Base-by-base conservation (phyloP, 768 basidiomycete genomes). In the Hirschioporus abietinus region DNA sequence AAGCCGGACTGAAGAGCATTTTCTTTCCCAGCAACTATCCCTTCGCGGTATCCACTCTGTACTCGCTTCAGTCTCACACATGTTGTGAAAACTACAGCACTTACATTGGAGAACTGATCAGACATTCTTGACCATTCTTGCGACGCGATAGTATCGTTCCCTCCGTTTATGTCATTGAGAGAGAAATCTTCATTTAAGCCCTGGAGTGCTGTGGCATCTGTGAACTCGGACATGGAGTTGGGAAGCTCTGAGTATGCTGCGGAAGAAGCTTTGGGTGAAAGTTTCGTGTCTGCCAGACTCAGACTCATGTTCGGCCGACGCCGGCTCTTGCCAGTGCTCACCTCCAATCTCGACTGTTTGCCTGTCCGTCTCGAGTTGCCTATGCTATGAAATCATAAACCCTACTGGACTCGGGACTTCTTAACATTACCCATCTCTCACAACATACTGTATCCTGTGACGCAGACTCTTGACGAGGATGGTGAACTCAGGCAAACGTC, bases 11-110 rank as follows among this genome's bases (percentile, higher is more conserved):
- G 96, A 1, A 98, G 82, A 1, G 88, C 88, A 0, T 84, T 81
- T 74, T 96, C 91, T 75, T 98, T 99, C 2, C 96, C 96, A 4
- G 90, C 88, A 0, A 89, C 91, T 71, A 99, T 96, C 7, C 96
- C 96, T 78, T 98, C 96, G n/a, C 96, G 87, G 73, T 98, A 98
- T 1, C 96, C 96, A 20, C 87, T 87, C 96, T 97, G 71, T 57
- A 23, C 12, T 63, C 63, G 42, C 26, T 17, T 59, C 64, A 61
- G 9, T 61, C 64, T 36, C 10, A 57, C 18, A 61, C 35, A 35
- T 7, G 24, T 20, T 8, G 27, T 35, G 25, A 58, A 67, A 64
- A 63, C 58, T 24, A 59, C 1, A 23, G 35, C 25, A 66, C 82
- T 62, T 76, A 91, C 91, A 71, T 89, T 91, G 23, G 86, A 88